phyloP scores from a whole-genome alignment of 306 rosid genomes.

The Cotoneaster glaucophyllus region DNA sequence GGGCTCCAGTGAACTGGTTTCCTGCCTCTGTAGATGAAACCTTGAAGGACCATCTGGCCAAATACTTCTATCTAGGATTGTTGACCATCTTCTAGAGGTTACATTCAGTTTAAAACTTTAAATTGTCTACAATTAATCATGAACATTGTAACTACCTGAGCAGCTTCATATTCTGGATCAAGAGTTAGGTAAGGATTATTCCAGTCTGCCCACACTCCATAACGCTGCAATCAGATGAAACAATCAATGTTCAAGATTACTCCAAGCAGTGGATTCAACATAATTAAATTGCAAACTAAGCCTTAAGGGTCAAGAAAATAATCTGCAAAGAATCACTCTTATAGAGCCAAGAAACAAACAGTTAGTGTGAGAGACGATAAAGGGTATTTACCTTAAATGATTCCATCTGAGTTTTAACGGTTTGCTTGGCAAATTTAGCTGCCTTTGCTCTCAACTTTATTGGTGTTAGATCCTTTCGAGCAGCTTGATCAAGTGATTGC shows the following conservation, averaged over 20 bases:
- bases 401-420: constrained; percentile 83
- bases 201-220: constrained; percentile 99
- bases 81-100: background rate
- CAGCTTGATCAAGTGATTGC: constrained; percentile 87
- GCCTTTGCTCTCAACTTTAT: constrained; percentile 90
- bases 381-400: constrained; percentile 70
- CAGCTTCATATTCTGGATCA: constrained; percentile 94
- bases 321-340: background rate
- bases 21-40: constrained; percentile 87
- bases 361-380: constrained; percentile 8
- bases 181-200: constrained; percentile 81
- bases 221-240: constrained; percentile 72
- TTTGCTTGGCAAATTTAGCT: constrained; percentile 87
- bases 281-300: background rate
- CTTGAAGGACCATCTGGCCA: constrained; percentile 94
- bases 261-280: background rate
- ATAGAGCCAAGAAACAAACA: constrained; percentile 6
- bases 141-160: constrained; percentile 76
- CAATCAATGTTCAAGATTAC: constrained; percentile 16
- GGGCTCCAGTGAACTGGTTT: constrained; percentile 99
- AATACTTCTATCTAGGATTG: constrained; percentile 80
- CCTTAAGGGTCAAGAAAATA: background rate
- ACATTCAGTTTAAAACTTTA: constrained; percentile 6
- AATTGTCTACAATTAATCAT: constrained; percentile 3
- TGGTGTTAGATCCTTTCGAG: constrained; percentile 78